A percentile compares a stretch with the other conserved stretches of the same genome.
These are phyloP conservation scores for Isochrysis galbana DNA, from an alignment of 78 protist species.

Conservation along the genomic window DNA sequence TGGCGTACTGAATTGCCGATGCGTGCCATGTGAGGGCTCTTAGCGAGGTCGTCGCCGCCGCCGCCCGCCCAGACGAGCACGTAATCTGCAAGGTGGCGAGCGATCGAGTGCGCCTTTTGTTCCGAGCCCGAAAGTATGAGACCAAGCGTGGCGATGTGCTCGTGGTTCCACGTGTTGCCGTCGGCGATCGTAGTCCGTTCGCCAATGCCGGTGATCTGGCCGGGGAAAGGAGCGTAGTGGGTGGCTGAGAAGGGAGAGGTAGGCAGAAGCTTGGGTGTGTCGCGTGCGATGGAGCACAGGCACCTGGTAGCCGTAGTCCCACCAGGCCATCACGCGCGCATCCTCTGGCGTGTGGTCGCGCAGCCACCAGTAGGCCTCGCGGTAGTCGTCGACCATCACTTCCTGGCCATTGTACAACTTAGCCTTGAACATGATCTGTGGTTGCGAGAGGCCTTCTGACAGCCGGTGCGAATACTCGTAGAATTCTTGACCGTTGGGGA, in stretches of 20 bases:
- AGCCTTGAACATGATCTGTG: conserved; percentile 31
- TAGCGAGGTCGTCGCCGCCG: conserved; percentile 41
- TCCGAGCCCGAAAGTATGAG: neutral
- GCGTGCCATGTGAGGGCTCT: conserved; percentile 37
- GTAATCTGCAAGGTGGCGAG: conserved; percentile 28
- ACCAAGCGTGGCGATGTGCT: conserved; percentile 56
- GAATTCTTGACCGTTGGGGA: neutral
- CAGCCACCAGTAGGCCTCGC: conserved; percentile 48
- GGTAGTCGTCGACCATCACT: conserved; percentile 28
- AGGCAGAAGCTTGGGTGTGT: neutral
- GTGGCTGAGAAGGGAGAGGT: neutral
- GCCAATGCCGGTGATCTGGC: conserved; percentile 25
- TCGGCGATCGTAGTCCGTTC: conserved; percentile 44
- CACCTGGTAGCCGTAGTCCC: conserved; percentile 43
- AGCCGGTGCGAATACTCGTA: neutral
- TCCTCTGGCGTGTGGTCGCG: conserved; percentile 49
- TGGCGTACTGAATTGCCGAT: conserved; percentile 39
- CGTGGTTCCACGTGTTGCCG: conserved; percentile 60
- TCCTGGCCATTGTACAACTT: neutral
- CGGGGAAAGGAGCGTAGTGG: neutral
- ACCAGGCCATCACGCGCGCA: conserved; percentile 63
- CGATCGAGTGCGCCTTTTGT: neutral
- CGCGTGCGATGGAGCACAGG: conserved; percentile 15
- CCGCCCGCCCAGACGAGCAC: conserved; percentile 38
- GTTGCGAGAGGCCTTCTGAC: conserved; percentile 5